Evolutionary conservation across 1,139 yeast species (phyloP).

Genomic region (Magnusiomyces suaveolens): DNA sequence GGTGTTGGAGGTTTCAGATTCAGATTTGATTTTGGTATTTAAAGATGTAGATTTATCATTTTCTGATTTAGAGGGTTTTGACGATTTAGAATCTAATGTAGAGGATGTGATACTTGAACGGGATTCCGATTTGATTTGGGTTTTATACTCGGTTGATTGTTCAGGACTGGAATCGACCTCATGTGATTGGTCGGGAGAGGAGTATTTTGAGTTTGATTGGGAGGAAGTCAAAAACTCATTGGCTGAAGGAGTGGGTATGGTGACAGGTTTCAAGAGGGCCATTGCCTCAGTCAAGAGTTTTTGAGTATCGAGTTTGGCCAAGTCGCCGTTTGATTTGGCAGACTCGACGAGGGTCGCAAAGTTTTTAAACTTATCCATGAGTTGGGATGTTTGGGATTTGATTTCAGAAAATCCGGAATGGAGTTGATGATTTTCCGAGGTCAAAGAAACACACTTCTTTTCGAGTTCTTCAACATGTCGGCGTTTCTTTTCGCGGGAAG

Average conservation of each 20-base stretch:
- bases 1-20: background rate
- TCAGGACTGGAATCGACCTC: background rate
- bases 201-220: background rate
- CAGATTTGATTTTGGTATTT: background rate
- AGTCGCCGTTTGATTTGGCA: conserved; percentile 20
- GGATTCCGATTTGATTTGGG: background rate
- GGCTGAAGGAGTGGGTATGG: background rate
- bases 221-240: background rate
- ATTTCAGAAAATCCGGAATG: conserved; percentile 20
- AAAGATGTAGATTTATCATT: conserved; percentile 3
- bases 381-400: conserved; percentile 18
- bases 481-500: conserved; percentile 92
- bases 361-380: conserved; percentile 25
- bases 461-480: conserved; percentile 83
- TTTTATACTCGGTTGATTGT: background rate
- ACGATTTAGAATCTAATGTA: background rate
- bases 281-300: background rate
- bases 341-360: conserved; percentile 23
- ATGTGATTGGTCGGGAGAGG: background rate
- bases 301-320: conserved; percentile 9
- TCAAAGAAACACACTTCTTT: conserved; percentile 30
- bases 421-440: conserved; percentile 26
- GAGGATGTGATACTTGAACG: conserved; percentile 3
- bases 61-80: background rate
- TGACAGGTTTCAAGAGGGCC: conserved; percentile 4